Evolutionary conservation across 768 basidiomycete species (phyloP), one percentile per base, ranked within the genome.

Genomic region (Boletus rubescentipes): DNA sequence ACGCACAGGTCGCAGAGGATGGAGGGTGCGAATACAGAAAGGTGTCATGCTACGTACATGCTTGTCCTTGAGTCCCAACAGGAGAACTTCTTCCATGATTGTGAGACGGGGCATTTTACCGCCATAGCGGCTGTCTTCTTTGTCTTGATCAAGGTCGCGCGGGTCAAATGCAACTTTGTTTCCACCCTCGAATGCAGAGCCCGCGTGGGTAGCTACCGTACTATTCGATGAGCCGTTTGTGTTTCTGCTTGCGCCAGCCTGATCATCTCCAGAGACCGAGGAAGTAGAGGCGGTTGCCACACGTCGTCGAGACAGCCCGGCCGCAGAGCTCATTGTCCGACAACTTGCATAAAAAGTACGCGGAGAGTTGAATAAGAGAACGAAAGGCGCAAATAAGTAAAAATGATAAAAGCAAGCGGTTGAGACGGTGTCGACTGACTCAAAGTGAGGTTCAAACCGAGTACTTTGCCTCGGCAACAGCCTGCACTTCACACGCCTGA

Each of bases 51-150:
- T 23, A 74, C 79, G 20, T 63, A 93, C 93, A 77, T 96, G 93
- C 67, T 94, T 95, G 75, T 98, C 97, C 71, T 98, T 98, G 53
- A 99, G 75, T 5, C 97, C 97, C 12, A 99, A 74, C 52, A 99
- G 72, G 56, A 98, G 75, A 7, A 99, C 86, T 76, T 99, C 97
- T 75, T 99, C 97, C 90, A 98, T 91, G 52, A 99, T 80, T 23
- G 97, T 99, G 62, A 99, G 75, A 53, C 79, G 78, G 3, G 97
- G 97, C 71, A 88, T 80, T 71, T 81, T 85, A 18, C 87, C 89
- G 4, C 87, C 86, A 51, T 80, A 64, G 50, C 77, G 78, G n/a
- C 68, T 77, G 57, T 86, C 84, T 61, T 87, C 83, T 41, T 79
- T 79, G 35, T 82, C 86, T 49, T 83, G 80, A 66, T 89, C 83